Evolutionary conservation across 2,329 filamentous ascomycete genomes (phyloP), one percentile per base, ranked within the genome.

Genomic region (Aspergillus pseudoviridinutans): DNA sequence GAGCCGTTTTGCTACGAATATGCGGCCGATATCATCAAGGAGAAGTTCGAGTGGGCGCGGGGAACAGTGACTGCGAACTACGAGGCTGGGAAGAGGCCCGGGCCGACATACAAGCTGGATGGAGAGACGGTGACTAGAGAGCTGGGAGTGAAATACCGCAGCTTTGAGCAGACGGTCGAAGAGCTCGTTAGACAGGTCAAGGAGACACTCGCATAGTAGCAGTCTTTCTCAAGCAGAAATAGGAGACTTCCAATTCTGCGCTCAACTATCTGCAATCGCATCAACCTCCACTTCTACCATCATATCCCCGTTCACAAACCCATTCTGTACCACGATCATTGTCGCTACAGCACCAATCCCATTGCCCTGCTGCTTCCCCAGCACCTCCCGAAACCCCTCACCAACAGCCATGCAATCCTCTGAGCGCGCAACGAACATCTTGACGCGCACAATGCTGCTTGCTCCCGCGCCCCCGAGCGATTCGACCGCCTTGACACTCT

Each of bases 1-100:
- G 76, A 81, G 59, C 65, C 68, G 20, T 82, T 81, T 54, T 77
- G 77, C 0, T 82, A 81, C 61, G 74, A 68, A 0, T 50, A 77
- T 2, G 79, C 76, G 27, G 58, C 60, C 22, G 52, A 49, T 46
- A 55, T 62, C 41, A 57, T 62, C 3, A 12, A 7, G 8, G 47
- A n/a, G 41, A 49, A 57, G 35, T 58, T 62, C 22, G 46, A n/a
- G 14, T 50, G 41, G 27, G 44, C 55, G 27, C 25, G 24, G 1
- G 53, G 14, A 3, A 38, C 42, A 7, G 76, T 75, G 38, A 66
- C 71, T 0, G 2, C 42, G 5, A 46, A 46, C 20, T 46, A 46
- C 1, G 69, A 75, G 55, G 58, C 56, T 14, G 66, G 74, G 22
- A 75, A 78, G 55, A 64, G 68, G 28, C 72, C 60, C 2, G 56